Evolutionary conservation across 2,329 filamentous ascomycete genomes (phyloP).

Genomic region (Didymellaceae sp.): DNA sequence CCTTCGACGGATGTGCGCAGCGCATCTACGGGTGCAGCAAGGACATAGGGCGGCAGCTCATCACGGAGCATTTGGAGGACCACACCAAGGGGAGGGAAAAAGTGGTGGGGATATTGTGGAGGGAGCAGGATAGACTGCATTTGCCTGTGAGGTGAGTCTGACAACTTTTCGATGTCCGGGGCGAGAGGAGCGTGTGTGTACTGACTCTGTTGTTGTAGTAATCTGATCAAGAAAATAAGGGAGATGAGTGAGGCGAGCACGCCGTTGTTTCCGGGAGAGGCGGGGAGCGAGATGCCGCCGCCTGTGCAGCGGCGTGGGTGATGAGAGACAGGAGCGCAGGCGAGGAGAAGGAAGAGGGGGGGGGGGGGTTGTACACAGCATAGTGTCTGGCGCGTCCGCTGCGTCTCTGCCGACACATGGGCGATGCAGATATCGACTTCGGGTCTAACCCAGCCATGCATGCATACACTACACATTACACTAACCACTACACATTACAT

Average conservation of each 20-base stretch:
- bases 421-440: not conserved
- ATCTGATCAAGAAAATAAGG: constrained; percentile 56
- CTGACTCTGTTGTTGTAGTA: constrained; percentile 27
- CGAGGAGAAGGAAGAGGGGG: too few relatives aligned
- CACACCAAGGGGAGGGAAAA: constrained; percentile 65
- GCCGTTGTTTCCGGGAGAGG: constrained; percentile 31
- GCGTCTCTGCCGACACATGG: too few relatives aligned
- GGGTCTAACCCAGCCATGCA: not conserved
- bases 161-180: not conserved
- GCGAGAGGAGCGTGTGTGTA: not conserved
- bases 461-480: not conserved
- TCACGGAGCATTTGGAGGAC: constrained; percentile 66
- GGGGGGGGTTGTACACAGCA: too few relatives aligned
- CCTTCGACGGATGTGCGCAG: constrained; percentile 68
- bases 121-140: constrained; percentile 54
- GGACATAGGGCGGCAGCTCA: constrained; percentile 61
- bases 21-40: constrained; percentile 69
- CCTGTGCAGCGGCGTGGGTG: constrained; percentile 2
- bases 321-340: too few relatives aligned
- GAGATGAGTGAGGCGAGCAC: constrained; percentile 47
- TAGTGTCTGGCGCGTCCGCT: too few relatives aligned
- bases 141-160: constrained; percentile 50
- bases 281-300: constrained; percentile 13
- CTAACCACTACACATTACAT: not conserved
- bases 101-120: constrained; percentile 60